Conservation (phyloP, 805 yeast genomes). For the Ogataea populi-albae region DNA sequence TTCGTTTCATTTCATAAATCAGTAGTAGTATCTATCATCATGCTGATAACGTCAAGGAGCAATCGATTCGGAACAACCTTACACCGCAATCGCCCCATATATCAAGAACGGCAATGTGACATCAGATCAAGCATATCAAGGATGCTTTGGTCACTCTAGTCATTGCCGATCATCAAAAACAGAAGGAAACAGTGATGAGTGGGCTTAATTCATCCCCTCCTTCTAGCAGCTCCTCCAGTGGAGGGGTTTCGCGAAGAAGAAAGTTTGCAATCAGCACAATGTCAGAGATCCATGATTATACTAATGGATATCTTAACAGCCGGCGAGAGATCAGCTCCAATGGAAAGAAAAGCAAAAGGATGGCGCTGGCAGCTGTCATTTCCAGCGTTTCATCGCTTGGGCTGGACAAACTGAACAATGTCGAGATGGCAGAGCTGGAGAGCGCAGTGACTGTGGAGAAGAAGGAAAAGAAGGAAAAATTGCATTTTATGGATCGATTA, state of each 20-base stretch:
- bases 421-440: slow-evolving; percentile 9
- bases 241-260: slow-evolving; percentile 17
- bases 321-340: slow-evolving; percentile 9
- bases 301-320: slow-evolving; percentile 20
- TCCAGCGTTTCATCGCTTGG: slow-evolving; percentile 45
- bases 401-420: slow-evolving; percentile 34
- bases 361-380: slow-evolving; percentile 41
- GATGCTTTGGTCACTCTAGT: too few species aligned
- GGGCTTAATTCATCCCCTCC: too few species aligned
- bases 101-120: too few species aligned
- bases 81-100: too few species aligned
- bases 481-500: slow-evolving; percentile 58
- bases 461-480: slow-evolving; percentile 26
- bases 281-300: slow-evolving; percentile 21
- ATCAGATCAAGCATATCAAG: too few species aligned
- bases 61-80: too few species aligned
- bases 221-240: too few species aligned
- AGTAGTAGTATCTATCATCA: too few species aligned
- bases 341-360: slow-evolving; percentile 24
- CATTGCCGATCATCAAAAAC: too few species aligned
- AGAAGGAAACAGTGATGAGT: too few species aligned
- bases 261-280: slow-evolving; percentile 22
- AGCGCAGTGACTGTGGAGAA: slow-evolving; percentile 13
- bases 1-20: too few species aligned
- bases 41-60: too few species aligned